Base-by-base conservation (phyloP, 441 rosid genomes). In the Kokia cookei region DNA sequence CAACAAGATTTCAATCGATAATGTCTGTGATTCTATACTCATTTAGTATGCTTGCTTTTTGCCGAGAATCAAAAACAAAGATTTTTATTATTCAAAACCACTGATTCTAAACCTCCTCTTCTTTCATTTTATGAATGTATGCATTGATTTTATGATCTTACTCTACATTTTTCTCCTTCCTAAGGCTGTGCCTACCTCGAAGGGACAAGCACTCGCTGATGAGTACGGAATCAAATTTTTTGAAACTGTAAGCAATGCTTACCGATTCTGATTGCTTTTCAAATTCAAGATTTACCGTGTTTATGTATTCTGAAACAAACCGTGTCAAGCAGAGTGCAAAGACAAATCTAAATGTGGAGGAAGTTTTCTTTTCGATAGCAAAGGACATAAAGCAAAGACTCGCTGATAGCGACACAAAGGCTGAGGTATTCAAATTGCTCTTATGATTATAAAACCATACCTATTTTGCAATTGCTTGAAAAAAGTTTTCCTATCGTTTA, bases 191-290 rank as follows among this genome's bases (percentile, higher is more conserved):
- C 94, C 97, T 42, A 91, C 86, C 55, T 66, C 92, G 12, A 89
- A 83, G 87, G 97, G 94, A 72, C 94, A 91, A 82, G 94, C 93
- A 61, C 93, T 89, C 45, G 97, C 94, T 60, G 93, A 91, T 74
- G 94, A 91, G 80, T 91, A 88, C 53, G 90, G 94, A 72, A 91
- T 91, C 81, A 83, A 91, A 77, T 89, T 91, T 82, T 91, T 91
- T 13, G 93, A 91, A 82, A 91, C 97, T 10, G 94, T 91, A 86
- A 88, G 92, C 78, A 19, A 68, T 40, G 35, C 68, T 57, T 47
- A 50, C 45, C 42, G 65, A 62, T 60, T 29, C 15, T 68, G 45
- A 29, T 74, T 43, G 64, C 53, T 51, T 19, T 42, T 61, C 22
- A 50, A 47, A 37, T 4, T 10, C 2, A 2, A 47, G 68, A 45